phyloP scores from a whole-genome alignment of 352 stramenopile genomes.

The Phytophthora sp. region DNA sequence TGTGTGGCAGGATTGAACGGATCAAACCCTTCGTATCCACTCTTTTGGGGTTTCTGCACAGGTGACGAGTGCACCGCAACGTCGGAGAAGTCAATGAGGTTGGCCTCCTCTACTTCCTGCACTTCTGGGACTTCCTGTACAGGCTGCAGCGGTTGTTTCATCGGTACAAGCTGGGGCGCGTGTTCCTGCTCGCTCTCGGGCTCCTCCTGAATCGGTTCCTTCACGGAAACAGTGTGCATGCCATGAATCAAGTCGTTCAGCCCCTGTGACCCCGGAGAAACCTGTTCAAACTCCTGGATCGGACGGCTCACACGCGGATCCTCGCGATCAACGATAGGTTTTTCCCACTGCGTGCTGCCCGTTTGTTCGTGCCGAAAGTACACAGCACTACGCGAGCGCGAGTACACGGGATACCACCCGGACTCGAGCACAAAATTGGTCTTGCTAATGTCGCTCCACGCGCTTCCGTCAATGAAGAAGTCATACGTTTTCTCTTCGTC shows the following conservation, averaged over 20 bases:
- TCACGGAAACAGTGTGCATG: constrained; percentile 24
- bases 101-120: constrained; percentile 42
- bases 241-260: constrained; percentile 37
- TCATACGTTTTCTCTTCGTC: constrained; percentile 74
- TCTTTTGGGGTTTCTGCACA: constrained; percentile 21
- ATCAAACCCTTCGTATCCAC: constrained; percentile 44
- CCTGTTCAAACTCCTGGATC: constrained; percentile 39
- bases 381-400: constrained; percentile 67
- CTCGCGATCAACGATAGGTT: constrained; percentile 66
- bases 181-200: constrained; percentile 35
- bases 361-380: constrained; percentile 80
- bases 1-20: constrained; percentile 46
- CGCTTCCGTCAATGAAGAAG: constrained; percentile 77
- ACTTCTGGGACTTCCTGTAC: constrained; percentile 40
- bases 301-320: constrained; percentile 42
- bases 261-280: constrained; percentile 41
- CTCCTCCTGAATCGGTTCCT: constrained; percentile 31
- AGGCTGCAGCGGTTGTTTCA: constrained; percentile 39
- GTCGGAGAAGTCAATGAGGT: constrained; percentile 76
- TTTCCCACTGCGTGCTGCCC: constrained; percentile 79
- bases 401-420: constrained; percentile 82
- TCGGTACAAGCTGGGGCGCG: constrained; percentile 25
- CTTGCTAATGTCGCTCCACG: constrained; percentile 74
- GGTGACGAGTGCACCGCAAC: constrained; percentile 59
- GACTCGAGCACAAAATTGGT: constrained; percentile 85